Evolutionary conservation across 2,329 filamentous ascomycete genomes (phyloP), one percentile per base, ranked within the genome.

Genomic region (Nothophoma quercina): DNA sequence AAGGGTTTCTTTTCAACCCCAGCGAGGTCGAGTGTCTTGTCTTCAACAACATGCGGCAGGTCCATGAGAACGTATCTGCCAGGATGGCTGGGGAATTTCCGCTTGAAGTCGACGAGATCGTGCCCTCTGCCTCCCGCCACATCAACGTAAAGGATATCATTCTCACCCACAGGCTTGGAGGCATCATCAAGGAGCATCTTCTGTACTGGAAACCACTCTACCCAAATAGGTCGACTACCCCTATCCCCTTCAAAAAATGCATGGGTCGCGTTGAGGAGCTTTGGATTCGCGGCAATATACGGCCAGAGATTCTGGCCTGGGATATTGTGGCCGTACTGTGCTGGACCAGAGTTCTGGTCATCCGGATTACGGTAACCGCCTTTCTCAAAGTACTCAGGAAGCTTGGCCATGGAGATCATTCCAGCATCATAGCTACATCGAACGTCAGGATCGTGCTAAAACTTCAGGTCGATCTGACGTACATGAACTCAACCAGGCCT

Each of bases 361-460:
- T 51, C 39, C 0, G 64, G 64, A 22, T 61, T 66, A 21, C 39
- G 52, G 40, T 69, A 68, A 9, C 42, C 53, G 9, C 44, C 57
- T 39, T 64, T 52, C 5, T 50, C 43, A 4, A 68, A 62, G 26
- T 61, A 69, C 8, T 51, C 46, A 1, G 64, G 65, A 18, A 63
- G 41, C 39, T 56, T 62, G 13, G 52, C 22, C 23, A 55, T 46
- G 1, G 23, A 28, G 10, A 34, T 38, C 32, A 51, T 41, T 4
- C 52, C 52, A 16, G 18, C 22, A 18, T 51, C 48, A 9, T 34
- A 40, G 7, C 47, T 41, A 7, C 5, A 7, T 1, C 1, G 9
- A 34, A 5, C 5, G 19, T 29, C 23, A 46, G 9, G 12, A 2
- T 34, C 18, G 9, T 21, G 18, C 18, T 10, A n/a, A n/a, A 5